Conservation (phyloP, 129 eudicot species). For the Escallonia rubra region DNA sequence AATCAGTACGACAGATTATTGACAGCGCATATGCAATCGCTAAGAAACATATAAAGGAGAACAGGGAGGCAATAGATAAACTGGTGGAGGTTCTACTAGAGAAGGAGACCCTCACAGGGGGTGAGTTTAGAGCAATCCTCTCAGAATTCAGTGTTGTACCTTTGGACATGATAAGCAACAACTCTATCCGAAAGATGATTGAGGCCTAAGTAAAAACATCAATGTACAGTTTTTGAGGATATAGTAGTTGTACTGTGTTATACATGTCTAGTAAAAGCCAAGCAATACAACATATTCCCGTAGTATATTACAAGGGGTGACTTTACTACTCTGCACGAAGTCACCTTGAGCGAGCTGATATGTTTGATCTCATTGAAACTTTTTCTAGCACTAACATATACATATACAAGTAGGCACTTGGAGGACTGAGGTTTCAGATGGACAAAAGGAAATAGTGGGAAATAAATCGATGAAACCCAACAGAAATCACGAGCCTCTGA, state of each 20-base stretch:
- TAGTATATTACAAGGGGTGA: too few relatives aligned
- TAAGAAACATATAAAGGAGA: slow-evolving; percentile 51
- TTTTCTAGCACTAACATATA: not conserved
- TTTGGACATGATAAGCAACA: slow-evolving; percentile 11
- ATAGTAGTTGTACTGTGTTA: not conserved
- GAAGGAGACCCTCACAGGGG: slow-evolving; percentile 76
- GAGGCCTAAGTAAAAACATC: slow-evolving; percentile 27
- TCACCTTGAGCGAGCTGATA: not conserved
- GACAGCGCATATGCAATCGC: slow-evolving; percentile 70
- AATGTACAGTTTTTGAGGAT: not conserved
- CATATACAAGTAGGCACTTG: too few relatives aligned
- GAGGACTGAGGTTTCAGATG: not conserved
- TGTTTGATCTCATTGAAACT: not conserved
- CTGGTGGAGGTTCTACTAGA: slow-evolving; percentile 67
- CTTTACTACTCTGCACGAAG: not conserved
- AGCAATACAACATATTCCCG: not conserved
- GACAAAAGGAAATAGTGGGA: not conserved
- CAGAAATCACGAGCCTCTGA: not conserved
- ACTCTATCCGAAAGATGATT: slow-evolving; percentile 37
- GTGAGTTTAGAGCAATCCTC: slow-evolving; percentile 64
- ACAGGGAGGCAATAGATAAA: slow-evolving; percentile 67
- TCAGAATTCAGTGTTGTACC: slow-evolving; percentile 44
- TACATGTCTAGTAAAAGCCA: not conserved
- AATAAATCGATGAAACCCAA: not conserved
- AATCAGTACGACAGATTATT: slow-evolving; percentile 42